Base-by-base conservation (phyloP, 495 filamentous ascomycete genomes). In the Hypoxylon fragiforme region DNA sequence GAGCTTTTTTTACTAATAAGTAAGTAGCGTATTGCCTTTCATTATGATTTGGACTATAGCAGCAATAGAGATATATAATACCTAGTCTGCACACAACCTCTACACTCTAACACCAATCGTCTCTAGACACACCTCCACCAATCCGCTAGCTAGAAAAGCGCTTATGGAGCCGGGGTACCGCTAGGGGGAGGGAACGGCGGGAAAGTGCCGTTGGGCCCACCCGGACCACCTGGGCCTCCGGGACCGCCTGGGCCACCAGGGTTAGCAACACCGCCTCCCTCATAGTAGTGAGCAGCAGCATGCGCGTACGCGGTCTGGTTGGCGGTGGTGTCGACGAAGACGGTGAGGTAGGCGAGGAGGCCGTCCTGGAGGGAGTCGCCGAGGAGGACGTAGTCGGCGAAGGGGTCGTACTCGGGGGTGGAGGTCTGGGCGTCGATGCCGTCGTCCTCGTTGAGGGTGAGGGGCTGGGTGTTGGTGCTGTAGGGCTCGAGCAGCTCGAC, bases 261-360 rank as follows among this genome's bases (percentile, higher is more conserved):
- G 32, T 44, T 44, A 7, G 57, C 41, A 9, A 67, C 62, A 40
- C 64, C 64, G 12, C 64, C 64, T 9, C 37, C 50, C 47, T 63
- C 46, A 44, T 67, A 67, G 57, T 65, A 67, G 43, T 67, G 64
- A 3, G 64, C 61, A 8, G 64, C 64, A 3, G 57, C 36, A 13
- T 28, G 47, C 35, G 76, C 75, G 50, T 72, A 71, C 11, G 56
- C 63, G 2, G 71, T 72, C 48, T 75, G 74, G 49, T 79, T 72
- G 3, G 70, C 69, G 5, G 67, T 76, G 12, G 71, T 65, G 50
- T 83, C 77, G 50, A 83, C 73, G 50, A 77, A 80, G 30, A 83
- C 74, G 12, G 64, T 67, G 13, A 65, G 34, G 28, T 54, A 68
- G 0, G 51, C 38, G 21, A 81, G 75, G 11, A 82, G 60, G 14